Evolutionary conservation across 495 filamentous ascomycete species (phyloP).

Genomic region (Daldinia decipiens): DNA sequence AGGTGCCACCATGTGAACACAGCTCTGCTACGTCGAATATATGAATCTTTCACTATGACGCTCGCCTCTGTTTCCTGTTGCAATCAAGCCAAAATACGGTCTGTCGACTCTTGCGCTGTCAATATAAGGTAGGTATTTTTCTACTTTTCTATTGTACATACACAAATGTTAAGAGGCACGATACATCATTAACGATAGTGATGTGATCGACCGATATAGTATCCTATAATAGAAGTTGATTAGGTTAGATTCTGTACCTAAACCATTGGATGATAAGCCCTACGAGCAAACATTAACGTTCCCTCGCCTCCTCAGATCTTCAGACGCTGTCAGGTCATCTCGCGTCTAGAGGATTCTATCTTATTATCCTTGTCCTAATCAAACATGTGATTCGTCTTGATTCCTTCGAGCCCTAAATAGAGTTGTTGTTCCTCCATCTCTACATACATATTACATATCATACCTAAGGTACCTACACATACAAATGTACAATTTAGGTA

Average conservation of each 20-base stretch:
- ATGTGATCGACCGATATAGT: slow-evolving; percentile 20
- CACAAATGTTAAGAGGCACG: slow-evolving; percentile 6
- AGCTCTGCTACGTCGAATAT: slow-evolving; percentile 1
- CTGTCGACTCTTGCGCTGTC: background rate
- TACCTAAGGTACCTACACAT: background rate
- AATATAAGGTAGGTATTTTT: background rate
- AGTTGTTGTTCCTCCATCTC: slow-evolving; percentile 32
- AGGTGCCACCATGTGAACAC: slow-evolving; percentile 19
- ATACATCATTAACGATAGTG: background rate
- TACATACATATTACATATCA: no score
- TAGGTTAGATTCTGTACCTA: slow-evolving; percentile 8
- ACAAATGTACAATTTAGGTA: background rate
- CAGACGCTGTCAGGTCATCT: slow-evolving; percentile 25
- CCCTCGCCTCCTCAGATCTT: slow-evolving; percentile 14
- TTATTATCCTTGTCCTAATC: slow-evolving; percentile 23
- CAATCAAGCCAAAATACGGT: slow-evolving; percentile 15
- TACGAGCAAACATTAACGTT: slow-evolving; percentile 22
- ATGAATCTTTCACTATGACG: background rate
- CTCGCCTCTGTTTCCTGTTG: slow-evolving; percentile 16
- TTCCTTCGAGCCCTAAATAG: slow-evolving; percentile 32
- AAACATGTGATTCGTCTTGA: slow-evolving; percentile 33
- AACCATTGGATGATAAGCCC: slow-evolving; percentile 27
- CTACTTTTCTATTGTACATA: slow-evolving; percentile 18
- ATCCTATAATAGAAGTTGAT: slow-evolving; percentile 20
- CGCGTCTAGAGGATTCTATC: slow-evolving; percentile 23